Evolutionary conservation across 2,329 filamentous ascomycete species (phyloP), one percentile per base, ranked within the genome.

Genomic region (Claviceps paspali): DNA sequence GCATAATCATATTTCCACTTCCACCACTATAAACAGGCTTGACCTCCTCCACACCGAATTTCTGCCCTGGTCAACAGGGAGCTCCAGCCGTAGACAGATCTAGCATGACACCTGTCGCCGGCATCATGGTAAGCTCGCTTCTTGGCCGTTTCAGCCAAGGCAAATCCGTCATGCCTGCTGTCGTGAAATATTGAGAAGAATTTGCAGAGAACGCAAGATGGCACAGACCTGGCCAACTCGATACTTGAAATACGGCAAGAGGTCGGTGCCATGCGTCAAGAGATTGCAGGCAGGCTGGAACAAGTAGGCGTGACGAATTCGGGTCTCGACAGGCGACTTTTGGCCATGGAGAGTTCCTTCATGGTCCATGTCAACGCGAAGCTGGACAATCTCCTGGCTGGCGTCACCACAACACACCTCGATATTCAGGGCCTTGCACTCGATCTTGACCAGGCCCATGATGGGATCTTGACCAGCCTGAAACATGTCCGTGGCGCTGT

Each of bases 381-480:
- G 17, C 26, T 39, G 23, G 38, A 39, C 27, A 34, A 12, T 5
- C 17, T 39, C 7, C 14, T 23, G 7, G 5, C 32, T 9, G 10
- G 14, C 4, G 21, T 34, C 6, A 14, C 17, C 12, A 38, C 19
- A 8, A 34, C 37, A 6, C 24, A 24, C 8, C 24, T 38, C 24
- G 37, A 38, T 15, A 38, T 38, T 15, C 37, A 38, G 15, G 14
- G 21, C 11, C 27, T 38, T 14, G 27, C 30, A 6, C 31, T 34
- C n/a, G 37, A 38, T 4, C 8, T 38, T 30, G 31, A 30, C 19
- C 31, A 35, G 12, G 27, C 26, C 6, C 31, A 38, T 15, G 31
- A 38, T 31, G 18, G 19, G 12, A 31, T 34, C 9, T 34, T 18
- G 6, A 17, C 31, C 9, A 17, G 31, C 6, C n/a, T 38, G 4